Evolutionary conservation across 805 yeast genomes (phyloP), one percentile per base, ranked within the genome.

Genomic region (Metschnikowia borealis): DNA sequence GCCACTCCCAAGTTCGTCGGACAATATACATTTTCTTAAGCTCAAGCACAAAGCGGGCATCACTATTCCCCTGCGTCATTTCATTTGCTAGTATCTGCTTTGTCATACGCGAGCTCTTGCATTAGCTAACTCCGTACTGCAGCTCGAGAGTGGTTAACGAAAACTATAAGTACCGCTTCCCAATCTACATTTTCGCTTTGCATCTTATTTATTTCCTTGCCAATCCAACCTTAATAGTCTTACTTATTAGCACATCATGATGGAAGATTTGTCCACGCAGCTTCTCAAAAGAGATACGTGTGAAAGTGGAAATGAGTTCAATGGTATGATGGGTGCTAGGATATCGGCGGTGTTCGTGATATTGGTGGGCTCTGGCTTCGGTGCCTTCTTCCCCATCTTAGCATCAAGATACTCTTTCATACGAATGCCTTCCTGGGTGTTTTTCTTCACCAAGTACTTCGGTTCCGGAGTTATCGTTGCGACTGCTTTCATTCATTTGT

Each of bases 381-480:
- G 89, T 20, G 63, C 84, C 2, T 79, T 78, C 53, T 79, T 84
- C 67, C 90, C 90, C 1, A 64, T 85, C 2, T 62, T 84, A 32
- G 75, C 87, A 0, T 82, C 87, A 5, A 72, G 72, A 53, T 79
- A 78, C 59, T 81, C 87, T 0, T 77, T 77, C 56, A 72, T 85
- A 40, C 70, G 81, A 54, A 58, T 84, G 52, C 89, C 89, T 1
- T 59, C 74, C 13, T 76, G 81, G 80, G 77, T 82, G 55, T 85
- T 84, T 66, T 83, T 84, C 62, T 64, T 82, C 44, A 83, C 87
- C 45, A 86, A 85, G 60, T 86, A 77, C 66, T 87, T 87, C 62
- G 95, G 95, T 53, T 84, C 91, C 3, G 95, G 95, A 49, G 92
- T 87, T 44, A 87, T 87, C 60, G 77, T 87, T 11, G 87, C 92